Base-by-base conservation (phyloP, 2,329 filamentous ascomycete species). In the Bretziella fagacearum region DNA sequence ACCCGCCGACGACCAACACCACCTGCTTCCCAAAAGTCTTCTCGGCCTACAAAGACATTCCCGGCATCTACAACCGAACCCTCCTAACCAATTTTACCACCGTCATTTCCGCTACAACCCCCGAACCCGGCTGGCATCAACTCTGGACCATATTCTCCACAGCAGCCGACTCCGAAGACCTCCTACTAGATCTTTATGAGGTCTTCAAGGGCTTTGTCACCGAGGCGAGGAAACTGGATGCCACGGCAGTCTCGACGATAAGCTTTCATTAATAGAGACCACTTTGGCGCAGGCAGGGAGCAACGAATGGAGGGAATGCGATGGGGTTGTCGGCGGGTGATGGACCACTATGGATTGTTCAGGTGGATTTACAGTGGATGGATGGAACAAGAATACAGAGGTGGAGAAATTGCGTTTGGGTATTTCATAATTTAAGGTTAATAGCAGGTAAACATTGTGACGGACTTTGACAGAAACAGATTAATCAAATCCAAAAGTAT, bases 211-310 rank as follows among this genome's bases (percentile, higher is more conserved):
- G 54, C 46, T 62, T 60, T 58, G 55, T 58, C 10, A 56, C 56
- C 1, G 56, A 55, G 46, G 46, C 58, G 20, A 54, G 32, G 6
- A n/a, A 43, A 10, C 22, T 35, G 1, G 44, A 50, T 2, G 36
- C 32, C 6, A 48, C 27, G 1, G 37, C 48, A 0, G 35, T 56
- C 4, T 60, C 62, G 2, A 54, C 49, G 44, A 56, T 54, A 30
- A 54, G 55, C 44, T 55, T 63, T 36, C 66, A 71, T 50, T 33
- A 17, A 64, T 62, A 8, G 60, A 69, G 43, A 63, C 65, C 0
- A 57, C 57, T 6, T 58, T 59, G 30, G 55, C 63, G 50, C 58
- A 64, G 51, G 50, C 50, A 36, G 60, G 60, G 44, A 58, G 58
- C 18, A n/a, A n/a, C n/a, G n/a, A n/a, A n/a, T n/a, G 64, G 63